A percentile compares a stretch with the other conserved stretches of the same genome.
These are phyloP conservation scores for Inonotus obliquus DNA, from an alignment of 1,284 basidiomycete species.

Conservation along the genomic window DNA sequence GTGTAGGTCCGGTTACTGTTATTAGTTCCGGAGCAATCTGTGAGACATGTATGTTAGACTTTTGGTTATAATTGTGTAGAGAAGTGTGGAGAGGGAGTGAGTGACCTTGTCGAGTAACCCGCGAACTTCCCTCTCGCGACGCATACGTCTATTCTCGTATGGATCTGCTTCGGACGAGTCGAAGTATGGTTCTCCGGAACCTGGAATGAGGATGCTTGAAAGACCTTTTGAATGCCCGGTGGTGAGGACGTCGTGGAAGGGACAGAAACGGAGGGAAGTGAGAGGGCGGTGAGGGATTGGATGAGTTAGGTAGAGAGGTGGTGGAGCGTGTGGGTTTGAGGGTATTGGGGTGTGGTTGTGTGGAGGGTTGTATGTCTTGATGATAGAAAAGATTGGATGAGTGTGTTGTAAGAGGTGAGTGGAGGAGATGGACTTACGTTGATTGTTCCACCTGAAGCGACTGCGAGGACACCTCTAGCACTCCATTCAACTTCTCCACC, in stretches of 20 bases:
- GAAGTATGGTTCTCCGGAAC: conserved; percentile 92
- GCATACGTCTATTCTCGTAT: conserved; percentile 79
- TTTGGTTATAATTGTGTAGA: neutral
- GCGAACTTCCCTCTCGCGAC: conserved; percentile 90
- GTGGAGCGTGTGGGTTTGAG: conserved; percentile 39
- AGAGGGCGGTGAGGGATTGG: conserved; percentile 68
- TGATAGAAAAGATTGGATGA: neutral
- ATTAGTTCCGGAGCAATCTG: conserved; percentile 94
- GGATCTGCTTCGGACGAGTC: conserved; percentile 94
- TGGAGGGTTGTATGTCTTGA: conserved; percentile 65
- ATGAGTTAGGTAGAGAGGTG: conserved; percentile 84
- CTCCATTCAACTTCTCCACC: conserved; percentile 70
- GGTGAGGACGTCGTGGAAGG: conserved; percentile 90
- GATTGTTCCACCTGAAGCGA: conserved; percentile 77
- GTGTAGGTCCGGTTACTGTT: conserved; percentile 80
- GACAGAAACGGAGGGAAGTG: conserved; percentile 73
- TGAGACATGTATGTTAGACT: neutral
- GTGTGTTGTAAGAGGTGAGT: neutral
- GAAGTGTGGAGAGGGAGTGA: neutral
- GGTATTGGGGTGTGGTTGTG: conserved; percentile 54
- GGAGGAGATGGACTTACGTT: conserved; percentile 50
- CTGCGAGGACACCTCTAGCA: conserved; percentile 78
- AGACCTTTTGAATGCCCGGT: conserved; percentile 73
- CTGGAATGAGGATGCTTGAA: conserved; percentile 85
- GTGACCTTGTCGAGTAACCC: conserved; percentile 83